Evolutionary conservation across 2,329 filamentous ascomycete species (phyloP), one percentile per base, ranked within the genome.

Genomic region (Aureobasidium sp.): DNA sequence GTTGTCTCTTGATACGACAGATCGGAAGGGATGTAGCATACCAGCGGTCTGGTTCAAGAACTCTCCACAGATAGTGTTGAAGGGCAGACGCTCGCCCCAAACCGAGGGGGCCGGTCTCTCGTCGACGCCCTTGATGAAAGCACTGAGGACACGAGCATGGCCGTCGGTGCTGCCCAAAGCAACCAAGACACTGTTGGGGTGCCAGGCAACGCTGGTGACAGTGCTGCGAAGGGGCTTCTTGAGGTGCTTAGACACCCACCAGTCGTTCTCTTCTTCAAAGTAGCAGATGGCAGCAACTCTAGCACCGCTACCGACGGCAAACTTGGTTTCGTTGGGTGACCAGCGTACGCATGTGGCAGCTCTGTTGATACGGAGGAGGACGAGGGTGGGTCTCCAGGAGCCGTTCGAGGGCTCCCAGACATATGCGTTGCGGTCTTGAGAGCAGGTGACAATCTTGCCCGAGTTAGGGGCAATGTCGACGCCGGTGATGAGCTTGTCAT

Each of bases 231-330:
- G 96, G 23, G 94, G 94, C 84, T 97, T 99, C 85, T 97, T 97
- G 72, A 99, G 79, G 78, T 99, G 94, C 82, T 99, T 99, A 41
- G 92, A 97, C 46, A 99, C 93, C 94, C 94, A 99, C 94, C 94
- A 99, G 80, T 99, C 92, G 77, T 99, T 97, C 77, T 99, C 94
- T 75, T 96, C 90, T 73, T 99, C 94, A 70, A 99, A 99, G 80
- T 97, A 97, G 82, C 94, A 99, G 69, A 97, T 84, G 44, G 94
- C 91, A 70, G 99, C 96, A 67, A 96, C 89, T 66, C 94, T 87
- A 69, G 96, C 94, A 65, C 94, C 94, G 32, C 92, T 97, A 64
- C 94, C 94, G 29, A 97, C 94, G 60, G 94, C 94, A 75, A 99
- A 99, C 78, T 99, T 99, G 74, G 87, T 89, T 81, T 99, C 94